Conservation (phyloP, 202 grass and related monocot species). For the Schoenoplectus triqueter region DNA sequence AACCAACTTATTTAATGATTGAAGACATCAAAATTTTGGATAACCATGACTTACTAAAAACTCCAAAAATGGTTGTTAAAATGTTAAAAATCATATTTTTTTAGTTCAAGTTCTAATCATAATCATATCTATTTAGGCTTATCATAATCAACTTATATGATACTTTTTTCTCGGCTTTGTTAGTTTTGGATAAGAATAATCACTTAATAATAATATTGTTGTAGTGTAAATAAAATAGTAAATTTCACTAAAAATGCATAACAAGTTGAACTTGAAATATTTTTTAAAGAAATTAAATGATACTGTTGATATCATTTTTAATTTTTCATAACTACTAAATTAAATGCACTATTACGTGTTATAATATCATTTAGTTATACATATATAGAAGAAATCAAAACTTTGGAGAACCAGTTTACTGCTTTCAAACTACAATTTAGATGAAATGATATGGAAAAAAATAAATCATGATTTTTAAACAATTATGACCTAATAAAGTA, state of each 20-base stretch:
- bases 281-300: neutral
- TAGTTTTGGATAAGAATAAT: neutral
- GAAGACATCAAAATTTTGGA: neutral
- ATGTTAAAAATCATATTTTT: neutral
- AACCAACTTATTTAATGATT: neutral
- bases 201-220: neutral
- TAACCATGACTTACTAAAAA: neutral
- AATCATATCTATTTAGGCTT: neutral
- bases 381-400: neutral
- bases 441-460: neutral
- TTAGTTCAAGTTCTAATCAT: neutral
- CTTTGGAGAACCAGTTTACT: neutral
- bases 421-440: neutral
- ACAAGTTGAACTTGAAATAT: too few species aligned
- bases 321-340: too few species aligned
- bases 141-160: neutral
- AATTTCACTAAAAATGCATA: too few species aligned
- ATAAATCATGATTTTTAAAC: neutral
- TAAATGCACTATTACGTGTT: too few species aligned
- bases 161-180: neutral
- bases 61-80: neutral
- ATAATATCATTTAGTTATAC: neutral
- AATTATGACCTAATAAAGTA: neutral
- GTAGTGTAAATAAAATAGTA: neutral
- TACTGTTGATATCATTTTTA: too few species aligned